Percentiles rank a stretch among this genome's conserved stretches.
Conservation (phyloP, 495 filamentous ascomycete genomes). For the Terfezia boudieri region DNA sequence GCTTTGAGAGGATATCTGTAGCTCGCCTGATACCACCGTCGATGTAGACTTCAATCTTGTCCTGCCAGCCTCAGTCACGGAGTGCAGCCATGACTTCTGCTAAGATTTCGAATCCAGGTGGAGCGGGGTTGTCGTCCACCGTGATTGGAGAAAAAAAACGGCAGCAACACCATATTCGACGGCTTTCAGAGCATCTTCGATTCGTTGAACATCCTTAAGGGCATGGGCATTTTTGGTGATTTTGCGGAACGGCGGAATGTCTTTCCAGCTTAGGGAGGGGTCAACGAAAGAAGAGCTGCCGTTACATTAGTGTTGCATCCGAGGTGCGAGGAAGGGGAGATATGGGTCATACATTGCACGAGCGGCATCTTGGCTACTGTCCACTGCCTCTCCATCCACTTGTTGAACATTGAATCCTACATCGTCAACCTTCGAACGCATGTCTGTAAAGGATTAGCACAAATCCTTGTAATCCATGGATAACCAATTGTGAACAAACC, state of each 20-base stretch:
- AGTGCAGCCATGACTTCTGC: constrained; percentile 93
- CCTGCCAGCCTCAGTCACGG: constrained; percentile 55
- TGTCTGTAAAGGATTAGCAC: constrained; percentile 23
- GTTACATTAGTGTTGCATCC: constrained; percentile 83
- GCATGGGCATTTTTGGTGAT: constrained; percentile 88
- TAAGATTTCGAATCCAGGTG: constrained; percentile 77
- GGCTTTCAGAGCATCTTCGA: constrained; percentile 79
- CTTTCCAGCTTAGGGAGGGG: constrained; percentile 70
- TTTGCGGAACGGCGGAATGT: constrained; percentile 80
- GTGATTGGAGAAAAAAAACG: constrained; percentile 90
- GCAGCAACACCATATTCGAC: constrained; percentile 68
- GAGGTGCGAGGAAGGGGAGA: constrained; percentile 38
- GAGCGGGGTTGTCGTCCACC: constrained; percentile 87
- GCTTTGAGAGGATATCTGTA: constrained; percentile 94
- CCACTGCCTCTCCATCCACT: constrained; percentile 37
- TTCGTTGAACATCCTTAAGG: constrained; percentile 87
- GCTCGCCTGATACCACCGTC: constrained; percentile 79
- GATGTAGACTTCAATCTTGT: constrained; percentile 71
- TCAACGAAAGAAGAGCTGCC: constrained; percentile 94
- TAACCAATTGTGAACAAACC: too few relatives aligned
- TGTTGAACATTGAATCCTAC: constrained; percentile 63
- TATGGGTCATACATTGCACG: constrained; percentile 27
- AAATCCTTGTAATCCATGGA: too few relatives aligned
- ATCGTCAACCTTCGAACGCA: constrained; percentile 83
- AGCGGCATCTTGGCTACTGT: constrained; percentile 78